Percentiles rank a stretch among this genome's conserved stretches.
phyloP scores from a whole-genome alignment of 2,329 filamentous ascomycete species.

The Dendryphion nanum region DNA sequence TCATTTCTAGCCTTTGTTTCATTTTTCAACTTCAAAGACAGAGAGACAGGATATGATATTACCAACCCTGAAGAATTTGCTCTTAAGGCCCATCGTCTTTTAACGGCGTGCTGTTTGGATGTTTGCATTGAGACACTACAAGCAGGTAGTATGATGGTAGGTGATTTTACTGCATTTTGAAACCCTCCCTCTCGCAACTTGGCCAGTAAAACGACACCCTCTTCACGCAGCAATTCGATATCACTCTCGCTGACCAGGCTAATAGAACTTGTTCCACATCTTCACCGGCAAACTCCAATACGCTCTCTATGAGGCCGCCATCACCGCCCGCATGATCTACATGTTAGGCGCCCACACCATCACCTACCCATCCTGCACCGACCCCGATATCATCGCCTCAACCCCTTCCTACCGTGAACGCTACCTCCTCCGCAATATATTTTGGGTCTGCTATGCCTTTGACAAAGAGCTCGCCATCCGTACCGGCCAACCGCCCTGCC shows the following conservation, averaged over 20 bases:
- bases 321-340: background rate
- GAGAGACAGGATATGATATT: background rate
- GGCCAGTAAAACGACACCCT: background rate
- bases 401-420: conserved; percentile 1
- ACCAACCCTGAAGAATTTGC: background rate
- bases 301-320: background rate
- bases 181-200: background rate
- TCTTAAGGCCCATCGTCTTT: conserved; percentile 1
- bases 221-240: too few species aligned
- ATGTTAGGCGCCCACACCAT: background rate
- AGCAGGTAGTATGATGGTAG: conserved; percentile 1
- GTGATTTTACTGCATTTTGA: background rate
- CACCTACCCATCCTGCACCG: background rate
- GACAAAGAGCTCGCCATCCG: conserved; percentile 3
- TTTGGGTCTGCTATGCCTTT: conserved; percentile 3
- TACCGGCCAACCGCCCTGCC: conserved; percentile 2
- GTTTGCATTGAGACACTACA: conserved; percentile 3
- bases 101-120: background rate
- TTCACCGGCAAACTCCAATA: background rate
- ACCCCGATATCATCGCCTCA: background rate
- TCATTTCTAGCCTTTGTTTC: background rate
- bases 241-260: too few species aligned
- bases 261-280: background rate
- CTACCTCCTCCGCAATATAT: conserved; percentile 2
- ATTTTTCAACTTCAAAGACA: background rate